Evolutionary conservation across 192 early-diverging fungal genomes (phyloP), one percentile per base, ranked within the genome.

Genomic region (Entomortierella beljakovae): DNA sequence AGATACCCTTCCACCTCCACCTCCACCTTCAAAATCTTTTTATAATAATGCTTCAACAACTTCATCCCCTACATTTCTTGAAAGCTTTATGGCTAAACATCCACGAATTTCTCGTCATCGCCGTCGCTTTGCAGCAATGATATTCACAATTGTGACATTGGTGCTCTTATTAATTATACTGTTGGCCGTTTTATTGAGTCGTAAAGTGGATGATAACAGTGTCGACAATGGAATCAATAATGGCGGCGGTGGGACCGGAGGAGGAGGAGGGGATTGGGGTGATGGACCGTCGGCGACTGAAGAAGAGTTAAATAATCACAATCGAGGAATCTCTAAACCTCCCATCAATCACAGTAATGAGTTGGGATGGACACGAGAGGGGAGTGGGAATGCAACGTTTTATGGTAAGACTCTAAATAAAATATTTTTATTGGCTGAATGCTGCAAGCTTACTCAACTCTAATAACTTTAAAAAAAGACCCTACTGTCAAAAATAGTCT

Each of bases 351-450:
- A 31, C 6, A 69, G 66, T 48, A 62, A 70, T 55, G 74, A 38
- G 0, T 13, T 54, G 15, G 61, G 74, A 40, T 79, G 74, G 74
- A 57, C 60, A 0, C 22, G 15, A 46, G 28, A 52, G 2, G 85
- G 85, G 1, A 46, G 71, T 58, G 86, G 86, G 28, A 82, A 87
- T 40, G 86, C 76, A 6, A 87, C 86, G 15, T 87, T 69, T 57
- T 87, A 87, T 55, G 83, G 85, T 84, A 80, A 49, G 25, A 46
- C 43, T 46, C 20, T 4, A 20, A 11, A 3, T 46, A 46, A 46
- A 46, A 2, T 3, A 46, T 40, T 40, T 40, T 40, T 40, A 13
- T 40, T 13, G 13, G 13, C 13, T 40, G 6, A 40, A 40, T 40
- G 6, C 13, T 40, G 37, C 13, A 6, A 6, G 6, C 37, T 52